A percentile compares a stretch with the other conserved stretches of the same genome.
Evolutionary conservation across 73 alveolate species (phyloP).

Genomic region (Paramecium biaurelia): DNA sequence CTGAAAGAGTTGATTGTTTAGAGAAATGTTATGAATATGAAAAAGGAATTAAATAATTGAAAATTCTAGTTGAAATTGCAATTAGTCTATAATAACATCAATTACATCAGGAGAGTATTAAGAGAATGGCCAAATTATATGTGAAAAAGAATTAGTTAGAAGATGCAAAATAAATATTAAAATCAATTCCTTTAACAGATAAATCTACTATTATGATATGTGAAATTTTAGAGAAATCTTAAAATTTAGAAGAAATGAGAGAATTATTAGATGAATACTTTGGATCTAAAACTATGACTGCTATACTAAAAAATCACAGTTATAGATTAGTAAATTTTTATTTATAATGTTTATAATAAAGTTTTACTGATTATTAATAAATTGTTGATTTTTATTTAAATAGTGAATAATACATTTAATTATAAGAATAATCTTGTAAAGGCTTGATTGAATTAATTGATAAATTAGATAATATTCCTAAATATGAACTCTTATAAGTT

Average conservation of each 20-base stretch:
- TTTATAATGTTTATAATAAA: not conserved
- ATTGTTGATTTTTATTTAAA: not conserved
- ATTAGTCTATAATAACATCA: not conserved
- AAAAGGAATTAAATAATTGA: not conserved
- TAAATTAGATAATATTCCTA: not conserved
- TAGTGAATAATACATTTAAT: not conserved
- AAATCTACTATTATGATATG: not conserved
- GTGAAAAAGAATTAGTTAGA: not conserved
- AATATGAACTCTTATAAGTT: not conserved
- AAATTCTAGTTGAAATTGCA: not conserved
- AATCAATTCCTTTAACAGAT: not conserved
- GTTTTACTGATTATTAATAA: not conserved
- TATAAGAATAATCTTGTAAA: not conserved
- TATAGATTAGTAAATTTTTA: not conserved
- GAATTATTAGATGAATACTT: not conserved
- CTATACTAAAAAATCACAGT: not conserved
- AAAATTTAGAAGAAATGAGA: conserved; percentile 30
- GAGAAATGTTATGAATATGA: conserved; percentile 1
- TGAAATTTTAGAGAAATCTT: not conserved
- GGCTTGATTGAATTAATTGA: conserved; percentile 10
- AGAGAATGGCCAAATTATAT: conserved; percentile 40
- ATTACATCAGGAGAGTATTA: not conserved
- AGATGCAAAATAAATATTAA: conserved; percentile 37
- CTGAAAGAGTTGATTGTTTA: conserved; percentile 38
- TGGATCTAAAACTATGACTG: not conserved